These are phyloP conservation scores for Ogataea henricii DNA, from an alignment of 805 yeast genomes.

Conservation along the genomic window DNA sequence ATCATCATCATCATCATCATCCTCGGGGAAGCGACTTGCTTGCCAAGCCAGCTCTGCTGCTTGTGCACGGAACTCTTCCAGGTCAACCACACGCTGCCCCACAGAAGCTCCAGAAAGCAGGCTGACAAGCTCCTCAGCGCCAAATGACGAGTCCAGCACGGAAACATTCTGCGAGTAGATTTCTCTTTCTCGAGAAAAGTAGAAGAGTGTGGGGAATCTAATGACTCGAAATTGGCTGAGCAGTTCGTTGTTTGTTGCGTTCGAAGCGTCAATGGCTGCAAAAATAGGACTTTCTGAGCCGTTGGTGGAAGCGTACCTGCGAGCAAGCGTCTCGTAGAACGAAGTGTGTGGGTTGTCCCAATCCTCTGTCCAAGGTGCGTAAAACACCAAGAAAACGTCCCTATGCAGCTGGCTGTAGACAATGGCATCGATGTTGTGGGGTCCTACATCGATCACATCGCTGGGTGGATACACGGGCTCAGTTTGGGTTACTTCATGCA, in stretches of 20 bases:
- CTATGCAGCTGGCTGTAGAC: slow-evolving; percentile 17
- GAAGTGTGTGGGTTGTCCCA: slow-evolving; percentile 37
- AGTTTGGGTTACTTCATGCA: slow-evolving; percentile 37
- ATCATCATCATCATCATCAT: slow-evolving; percentile 25
- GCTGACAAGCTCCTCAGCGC: slow-evolving; percentile 29
- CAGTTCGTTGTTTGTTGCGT: slow-evolving; percentile 29
- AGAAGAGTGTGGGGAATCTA: slow-evolving; percentile 35
- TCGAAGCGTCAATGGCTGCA: slow-evolving; percentile 37
- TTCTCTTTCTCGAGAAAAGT: slow-evolving; percentile 20
- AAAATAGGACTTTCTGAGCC: slow-evolving; percentile 27
- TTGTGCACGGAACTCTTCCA: slow-evolving; percentile 32
- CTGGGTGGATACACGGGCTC: slow-evolving; percentile 35
- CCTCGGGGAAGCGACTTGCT: slow-evolving; percentile 18
- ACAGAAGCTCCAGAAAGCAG: slow-evolving; percentile 36
- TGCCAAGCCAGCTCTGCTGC: slow-evolving; percentile 22
- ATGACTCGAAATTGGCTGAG: slow-evolving; percentile 31
- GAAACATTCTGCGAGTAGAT: slow-evolving; percentile 16
- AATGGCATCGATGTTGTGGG: slow-evolving; percentile 18
- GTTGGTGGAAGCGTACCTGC: slow-evolving; percentile 21
- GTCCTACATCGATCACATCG: slow-evolving; percentile 14
- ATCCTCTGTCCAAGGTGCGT: slow-evolving; percentile 38
- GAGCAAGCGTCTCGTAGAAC: slow-evolving; percentile 35
- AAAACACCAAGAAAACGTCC: slow-evolving; percentile 36
- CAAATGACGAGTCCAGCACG: slow-evolving; percentile 25
- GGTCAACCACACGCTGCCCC: slow-evolving; percentile 28